Conservation (phyloP, 2,329 filamentous ascomycete genomes). For the Aspergillus sp. region DNA sequence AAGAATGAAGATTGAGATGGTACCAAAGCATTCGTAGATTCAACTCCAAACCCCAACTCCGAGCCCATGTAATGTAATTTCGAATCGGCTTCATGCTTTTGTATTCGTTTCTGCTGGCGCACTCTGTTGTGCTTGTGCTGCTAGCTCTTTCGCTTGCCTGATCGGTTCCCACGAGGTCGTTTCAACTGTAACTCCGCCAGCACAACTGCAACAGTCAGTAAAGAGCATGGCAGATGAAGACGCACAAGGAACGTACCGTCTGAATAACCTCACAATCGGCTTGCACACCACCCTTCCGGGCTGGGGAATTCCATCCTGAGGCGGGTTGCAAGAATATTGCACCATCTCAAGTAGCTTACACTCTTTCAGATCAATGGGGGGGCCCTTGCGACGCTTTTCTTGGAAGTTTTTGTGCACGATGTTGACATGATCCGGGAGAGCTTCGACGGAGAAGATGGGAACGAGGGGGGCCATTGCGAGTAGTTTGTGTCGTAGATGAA, state of each 20-base stretch:
- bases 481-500: too few species aligned
- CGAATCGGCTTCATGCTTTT: too few species aligned
- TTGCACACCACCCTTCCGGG: constrained; percentile 48
- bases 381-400: constrained; percentile 47
- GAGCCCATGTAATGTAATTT: too few species aligned
- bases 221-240: neutral
- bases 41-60: too few species aligned
- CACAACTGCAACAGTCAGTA: constrained; percentile 33
- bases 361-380: constrained; percentile 46
- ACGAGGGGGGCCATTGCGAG: constrained; percentile 52
- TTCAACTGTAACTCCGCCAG: constrained; percentile 54
- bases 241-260: constrained; percentile 43
- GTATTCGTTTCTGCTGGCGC: too few species aligned
- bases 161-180: constrained; percentile 57
- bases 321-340: constrained; percentile 59
- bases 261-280: constrained; percentile 55
- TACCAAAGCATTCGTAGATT: too few species aligned
- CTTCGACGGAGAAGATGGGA: constrained; percentile 48
- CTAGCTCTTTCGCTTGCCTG: constrained; percentile 22
- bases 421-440: constrained; percentile 50
- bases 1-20: too few species aligned
- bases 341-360: constrained; percentile 57
- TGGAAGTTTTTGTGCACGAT: constrained; percentile 37
- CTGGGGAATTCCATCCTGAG: constrained; percentile 36
- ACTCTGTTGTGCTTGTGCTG: too few species aligned